A percentile compares a stretch with the other conserved stretches of the same genome.
These are phyloP conservation scores for Colletotrichum sp. DNA, from an alignment of 2,329 filamentous ascomycete genomes.

Conservation along the genomic window DNA sequence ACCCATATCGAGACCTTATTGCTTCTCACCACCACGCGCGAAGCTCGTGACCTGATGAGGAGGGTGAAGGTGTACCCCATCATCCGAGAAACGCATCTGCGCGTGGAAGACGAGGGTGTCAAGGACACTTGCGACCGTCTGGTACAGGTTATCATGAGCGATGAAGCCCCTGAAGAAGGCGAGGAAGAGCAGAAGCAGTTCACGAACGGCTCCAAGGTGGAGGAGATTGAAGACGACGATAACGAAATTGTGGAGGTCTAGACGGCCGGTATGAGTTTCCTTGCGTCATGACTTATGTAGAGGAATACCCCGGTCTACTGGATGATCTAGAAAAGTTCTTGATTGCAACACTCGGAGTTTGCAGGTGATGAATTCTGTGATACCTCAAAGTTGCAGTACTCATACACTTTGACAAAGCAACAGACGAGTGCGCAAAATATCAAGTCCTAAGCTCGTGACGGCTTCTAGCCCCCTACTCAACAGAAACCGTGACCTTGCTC, in stretches of 20 bases:
- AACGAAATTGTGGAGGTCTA: constrained; percentile 61
- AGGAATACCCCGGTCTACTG: constrained; percentile 19
- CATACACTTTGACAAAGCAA: background rate
- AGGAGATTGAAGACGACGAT: constrained; percentile 55
- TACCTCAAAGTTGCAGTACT: background rate
- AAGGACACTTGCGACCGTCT: constrained; percentile 85
- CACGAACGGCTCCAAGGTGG: constrained; percentile 47
- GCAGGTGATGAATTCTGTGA: background rate
- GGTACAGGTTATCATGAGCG: constrained; percentile 87
- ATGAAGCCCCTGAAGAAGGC: constrained; percentile 66
- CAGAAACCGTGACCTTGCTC: constrained; percentile 33
- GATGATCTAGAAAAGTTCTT: background rate
- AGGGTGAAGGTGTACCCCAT: constrained; percentile 86
- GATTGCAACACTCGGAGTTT: background rate
- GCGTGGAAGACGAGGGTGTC: constrained; percentile 79
- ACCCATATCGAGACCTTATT: constrained; percentile 90
- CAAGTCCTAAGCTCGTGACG: background rate
- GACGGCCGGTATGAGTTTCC: background rate
- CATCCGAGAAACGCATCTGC: constrained; percentile 82
- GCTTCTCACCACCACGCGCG: constrained; percentile 78
- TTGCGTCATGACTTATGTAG: constrained; percentile 15
- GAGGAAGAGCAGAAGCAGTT: constrained; percentile 35
- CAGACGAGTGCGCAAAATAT: background rate
- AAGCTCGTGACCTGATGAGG: constrained; percentile 77
- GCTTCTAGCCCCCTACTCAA: background rate